phyloP scores from a whole-genome alignment of 306 rosid genomes.

The Fragaria ananassa region DNA sequence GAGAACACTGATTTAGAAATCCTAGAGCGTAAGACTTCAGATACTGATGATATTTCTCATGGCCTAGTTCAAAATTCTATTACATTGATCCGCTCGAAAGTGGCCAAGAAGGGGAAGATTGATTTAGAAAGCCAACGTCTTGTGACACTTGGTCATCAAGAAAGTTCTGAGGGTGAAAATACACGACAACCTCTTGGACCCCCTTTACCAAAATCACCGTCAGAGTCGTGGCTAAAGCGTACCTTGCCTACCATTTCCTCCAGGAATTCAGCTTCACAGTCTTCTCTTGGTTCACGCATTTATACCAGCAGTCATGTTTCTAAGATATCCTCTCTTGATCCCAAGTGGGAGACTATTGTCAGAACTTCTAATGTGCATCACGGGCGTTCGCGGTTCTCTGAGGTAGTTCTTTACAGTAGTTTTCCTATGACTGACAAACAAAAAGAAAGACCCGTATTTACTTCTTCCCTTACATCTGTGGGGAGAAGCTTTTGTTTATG shows the following conservation, averaged over 20 bases:
- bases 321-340: slow-evolving; percentile 23
- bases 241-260: slow-evolving; percentile 61
- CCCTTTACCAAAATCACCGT: slow-evolving; percentile 80
- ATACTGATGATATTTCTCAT: slow-evolving; percentile 25
- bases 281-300: slow-evolving; percentile 34
- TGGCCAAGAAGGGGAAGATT: slow-evolving; percentile 22
- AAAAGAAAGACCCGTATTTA: slow-evolving; percentile 7
- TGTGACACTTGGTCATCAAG: slow-evolving; percentile 23
- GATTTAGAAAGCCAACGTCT: slow-evolving; percentile 35
- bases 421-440: neutral
- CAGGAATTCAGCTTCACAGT: slow-evolving; percentile 35
- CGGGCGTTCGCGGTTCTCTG: slow-evolving; percentile 44
- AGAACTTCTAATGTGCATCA: slow-evolving; percentile 44
- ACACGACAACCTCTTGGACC: slow-evolving; percentile 45
- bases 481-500: slow-evolving; percentile 11
- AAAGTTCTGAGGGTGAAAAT: slow-evolving; percentile 15
- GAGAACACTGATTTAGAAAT: slow-evolving; percentile 30
- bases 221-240: slow-evolving; percentile 91
- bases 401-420: slow-evolving; percentile 43
- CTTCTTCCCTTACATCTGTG: slow-evolving; percentile 12
- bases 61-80: slow-evolving; percentile 16
- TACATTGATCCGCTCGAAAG: slow-evolving; percentile 24
- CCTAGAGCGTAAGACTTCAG: slow-evolving; percentile 21
- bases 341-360: slow-evolving; percentile 53
- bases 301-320: slow-evolving; percentile 24